Percentiles rank a stretch among this genome's conserved stretches.
These are phyloP conservation scores for Silene coronaria DNA, from an alignment of 179 eudicot genomes.

Conservation along the genomic window DNA sequence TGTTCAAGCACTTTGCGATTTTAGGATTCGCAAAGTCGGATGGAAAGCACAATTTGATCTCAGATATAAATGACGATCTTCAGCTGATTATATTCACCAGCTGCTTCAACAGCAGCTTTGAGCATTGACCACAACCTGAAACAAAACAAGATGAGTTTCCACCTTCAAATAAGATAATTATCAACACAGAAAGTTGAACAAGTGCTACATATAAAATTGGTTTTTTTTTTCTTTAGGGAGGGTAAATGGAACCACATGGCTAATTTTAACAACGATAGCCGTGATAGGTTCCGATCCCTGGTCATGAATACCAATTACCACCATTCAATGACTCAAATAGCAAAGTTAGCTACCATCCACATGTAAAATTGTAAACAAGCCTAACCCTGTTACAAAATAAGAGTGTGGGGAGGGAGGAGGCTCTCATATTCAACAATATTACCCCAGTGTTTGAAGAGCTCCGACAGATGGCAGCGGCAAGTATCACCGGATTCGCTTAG, in stretches of 20 bases:
- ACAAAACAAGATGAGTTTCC: not conserved
- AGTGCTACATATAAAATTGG: not conserved
- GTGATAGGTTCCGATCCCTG: no score
- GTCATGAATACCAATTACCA: no score
- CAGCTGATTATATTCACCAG: slow-evolving; percentile 11
- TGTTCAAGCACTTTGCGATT: slow-evolving; percentile 21
- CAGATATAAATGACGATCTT: not conserved
- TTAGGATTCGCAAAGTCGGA: slow-evolving; percentile 9
- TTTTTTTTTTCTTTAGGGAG: no score
- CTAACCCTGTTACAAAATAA: not conserved
- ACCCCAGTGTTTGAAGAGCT: no score
- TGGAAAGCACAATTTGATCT: slow-evolving; percentile 9
- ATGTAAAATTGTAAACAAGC: not conserved
- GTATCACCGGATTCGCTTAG: no score
- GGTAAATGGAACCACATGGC: no score
- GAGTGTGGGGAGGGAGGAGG: not conserved
- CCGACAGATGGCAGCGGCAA: no score
- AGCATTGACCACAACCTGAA: slow-evolving; percentile 11
- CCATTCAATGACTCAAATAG: no score
- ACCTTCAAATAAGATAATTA: not conserved
- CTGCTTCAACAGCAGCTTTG: slow-evolving; percentile 11
- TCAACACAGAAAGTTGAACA: not conserved
- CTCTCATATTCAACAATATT: not conserved
- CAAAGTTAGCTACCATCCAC: not conserved
- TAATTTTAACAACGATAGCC: no score